A percentile compares a stretch with the other conserved stretches of the same genome.
These are phyloP conservation scores for Castanea mollissima DNA, from an alignment of 306 rosid genomes.

Conservation along the genomic window DNA sequence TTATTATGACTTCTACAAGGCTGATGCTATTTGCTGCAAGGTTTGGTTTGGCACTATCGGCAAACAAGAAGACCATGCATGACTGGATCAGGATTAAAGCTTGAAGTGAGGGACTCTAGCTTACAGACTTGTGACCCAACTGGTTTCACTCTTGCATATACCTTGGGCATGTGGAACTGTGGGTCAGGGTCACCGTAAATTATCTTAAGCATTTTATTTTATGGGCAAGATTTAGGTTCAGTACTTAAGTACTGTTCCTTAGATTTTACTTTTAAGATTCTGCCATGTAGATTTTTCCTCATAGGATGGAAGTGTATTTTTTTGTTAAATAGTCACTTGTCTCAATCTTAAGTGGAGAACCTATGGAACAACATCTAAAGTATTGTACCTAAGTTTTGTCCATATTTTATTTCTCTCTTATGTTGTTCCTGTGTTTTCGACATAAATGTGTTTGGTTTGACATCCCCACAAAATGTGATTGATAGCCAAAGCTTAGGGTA, in stretches of 20 bases:
- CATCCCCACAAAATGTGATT: not conserved
- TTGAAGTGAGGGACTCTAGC: slow-evolving; percentile 88
- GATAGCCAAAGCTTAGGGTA: not conserved
- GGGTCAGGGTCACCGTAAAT: slow-evolving; percentile 81
- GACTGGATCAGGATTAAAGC: slow-evolving; percentile 73
- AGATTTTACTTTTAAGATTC: no score
- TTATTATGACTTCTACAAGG: slow-evolving; percentile 75
- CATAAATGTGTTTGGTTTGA: not conserved
- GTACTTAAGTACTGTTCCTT: no score
- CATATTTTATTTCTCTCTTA: no score
- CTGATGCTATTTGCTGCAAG: slow-evolving; percentile 95
- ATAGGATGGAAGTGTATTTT: no score
- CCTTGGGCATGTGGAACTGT: slow-evolving; percentile 91
- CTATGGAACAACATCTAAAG: no score
- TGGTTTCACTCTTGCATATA: slow-evolving; percentile 95
- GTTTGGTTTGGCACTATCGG: slow-evolving; percentile 93
- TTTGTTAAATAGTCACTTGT: no score
- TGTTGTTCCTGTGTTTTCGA: not conserved
- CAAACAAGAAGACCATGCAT: slow-evolving; percentile 66
- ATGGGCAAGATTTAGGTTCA: no score
- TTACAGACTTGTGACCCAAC: slow-evolving; percentile 96
- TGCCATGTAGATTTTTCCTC: no score
- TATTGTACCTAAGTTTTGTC: no score
- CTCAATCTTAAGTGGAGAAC: no score
- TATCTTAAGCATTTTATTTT: slow-evolving; percentile 5